A percentile compares a stretch with the other conserved stretches of the same genome.
Evolutionary conservation across 1,139 yeast genomes (phyloP).

Genomic region (Sugiyamaella paludigena): DNA sequence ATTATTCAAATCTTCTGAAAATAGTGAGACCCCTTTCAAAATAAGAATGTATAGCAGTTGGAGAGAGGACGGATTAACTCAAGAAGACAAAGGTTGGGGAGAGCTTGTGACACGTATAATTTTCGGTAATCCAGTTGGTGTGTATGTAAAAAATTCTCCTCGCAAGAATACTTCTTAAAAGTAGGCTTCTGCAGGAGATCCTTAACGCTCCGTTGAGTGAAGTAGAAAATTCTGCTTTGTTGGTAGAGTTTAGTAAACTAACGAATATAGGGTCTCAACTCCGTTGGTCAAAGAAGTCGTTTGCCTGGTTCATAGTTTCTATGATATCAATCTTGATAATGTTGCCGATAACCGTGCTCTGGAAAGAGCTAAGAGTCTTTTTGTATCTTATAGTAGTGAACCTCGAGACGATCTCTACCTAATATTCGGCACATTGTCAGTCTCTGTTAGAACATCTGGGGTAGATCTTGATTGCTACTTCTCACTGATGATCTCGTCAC

Average conservation of each 20-base stretch:
- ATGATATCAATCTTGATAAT: constrained; percentile 43
- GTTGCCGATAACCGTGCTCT: constrained; percentile 37
- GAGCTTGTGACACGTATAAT: constrained; percentile 77
- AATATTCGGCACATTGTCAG: constrained; percentile 29
- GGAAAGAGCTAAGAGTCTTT: constrained; percentile 31
- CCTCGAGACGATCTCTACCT: constrained; percentile 33
- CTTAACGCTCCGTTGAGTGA: too few relatives aligned
- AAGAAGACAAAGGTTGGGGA: constrained; percentile 81
- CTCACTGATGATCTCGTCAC: constrained; percentile 27
- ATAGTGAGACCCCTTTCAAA: constrained; percentile 43
- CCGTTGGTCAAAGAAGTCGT: constrained; percentile 76
- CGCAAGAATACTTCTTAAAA: background rate
- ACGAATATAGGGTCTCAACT: constrained; percentile 48
- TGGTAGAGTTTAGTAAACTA: constrained; percentile 9
- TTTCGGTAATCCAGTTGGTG: constrained; percentile 71
- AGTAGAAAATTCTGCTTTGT: background rate
- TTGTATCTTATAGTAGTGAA: constrained; percentile 29
- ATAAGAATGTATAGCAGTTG: constrained; percentile 72
- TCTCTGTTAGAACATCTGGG: constrained; percentile 22
- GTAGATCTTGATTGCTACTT: constrained; percentile 24
- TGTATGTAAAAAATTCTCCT: constrained; percentile 32
- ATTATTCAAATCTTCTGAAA: constrained; percentile 65
- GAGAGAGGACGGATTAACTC: constrained; percentile 33
- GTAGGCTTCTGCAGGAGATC: background rate
- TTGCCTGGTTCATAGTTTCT: constrained; percentile 65